Evolutionary conservation across 2,329 filamentous ascomycete species (phyloP).

Genomic region (Exophiala phaeomuriformis): DNA sequence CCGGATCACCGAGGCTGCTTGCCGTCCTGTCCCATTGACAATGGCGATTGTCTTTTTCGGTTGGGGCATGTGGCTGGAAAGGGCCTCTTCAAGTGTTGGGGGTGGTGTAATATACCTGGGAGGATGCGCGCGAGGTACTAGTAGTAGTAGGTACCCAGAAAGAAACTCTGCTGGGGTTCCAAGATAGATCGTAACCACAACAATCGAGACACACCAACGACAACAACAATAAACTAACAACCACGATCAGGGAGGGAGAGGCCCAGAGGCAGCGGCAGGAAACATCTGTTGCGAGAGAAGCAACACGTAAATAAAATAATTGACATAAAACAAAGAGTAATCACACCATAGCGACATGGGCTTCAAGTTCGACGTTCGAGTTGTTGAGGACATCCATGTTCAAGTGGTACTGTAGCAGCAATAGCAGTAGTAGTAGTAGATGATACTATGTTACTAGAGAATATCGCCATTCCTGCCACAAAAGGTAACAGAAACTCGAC

Average conservation of each 20-base stretch:
- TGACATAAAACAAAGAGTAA: background rate
- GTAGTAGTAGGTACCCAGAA: too few relatives aligned
- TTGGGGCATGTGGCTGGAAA: constrained; percentile 21
- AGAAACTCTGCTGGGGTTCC: too few relatives aligned
- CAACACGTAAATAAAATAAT: constrained; percentile 1
- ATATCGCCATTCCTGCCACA: constrained; percentile 5
- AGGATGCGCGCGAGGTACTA: background rate
- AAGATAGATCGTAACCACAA: too few relatives aligned
- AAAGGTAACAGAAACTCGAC: constrained; percentile 13
- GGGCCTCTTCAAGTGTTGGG: too few relatives aligned
- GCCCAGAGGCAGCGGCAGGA: too few relatives aligned
- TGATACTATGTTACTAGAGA: constrained; percentile 1
- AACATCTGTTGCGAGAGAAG: background rate
- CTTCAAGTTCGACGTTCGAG: background rate
- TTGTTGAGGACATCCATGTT: background rate
- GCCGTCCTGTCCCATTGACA: constrained; percentile 91
- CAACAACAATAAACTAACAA: too few relatives aligned
- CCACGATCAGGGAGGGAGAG: too few relatives aligned
- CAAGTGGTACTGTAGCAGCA: background rate
- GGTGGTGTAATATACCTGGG: too few relatives aligned
- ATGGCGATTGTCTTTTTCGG: constrained; percentile 71
- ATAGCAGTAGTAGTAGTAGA: background rate
- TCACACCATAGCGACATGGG: background rate
- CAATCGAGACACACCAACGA: too few relatives aligned
- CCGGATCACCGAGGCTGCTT: constrained; percentile 90